Base-by-base conservation (phyloP, 2,329 filamentous ascomycete genomes). In the Orbilia ellipsospora region DNA sequence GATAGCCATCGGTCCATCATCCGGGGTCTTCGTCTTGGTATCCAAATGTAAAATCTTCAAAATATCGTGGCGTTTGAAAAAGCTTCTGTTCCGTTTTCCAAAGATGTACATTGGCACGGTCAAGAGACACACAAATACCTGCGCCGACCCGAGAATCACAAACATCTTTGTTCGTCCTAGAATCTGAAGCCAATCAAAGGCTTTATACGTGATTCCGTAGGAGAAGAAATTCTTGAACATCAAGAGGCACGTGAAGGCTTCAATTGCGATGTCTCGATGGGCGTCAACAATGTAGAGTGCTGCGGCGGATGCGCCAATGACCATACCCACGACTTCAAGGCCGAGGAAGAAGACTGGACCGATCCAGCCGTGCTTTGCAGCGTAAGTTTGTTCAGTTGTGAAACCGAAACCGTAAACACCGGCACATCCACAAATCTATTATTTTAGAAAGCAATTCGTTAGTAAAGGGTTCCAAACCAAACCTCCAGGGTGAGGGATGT, bases 151-250 rank as follows among this genome's bases (percentile, higher is more conserved):
- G 55, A 97, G 87, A 18, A 88, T 86, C 64, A 91, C 86, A 82
- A 97, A 94, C 0, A 87, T 84, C 55, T 86, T 85, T 73, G 88
- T 87, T n/a, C 90, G 88, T 1, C 88, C 88, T 7, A 81, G 81
- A 0, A 83, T 78, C 8, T 90, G 85, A 26, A 97, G 85, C 94
- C 94, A 97, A 69, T 93, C 86, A 80, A 92, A 96, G 0, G 92
- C 93, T 78, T 88, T 90, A 81, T 90, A 96, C 0, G 94, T 96
- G 67, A 97, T 84, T 5, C 89, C 88, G 80, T 96, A 97, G 77
- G 90, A 92, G 84, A 97, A 96, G 77, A 97, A 87, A 82, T 97
- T 97, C 83, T 97, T 97, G 86, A 97, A 97, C 64, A 97, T 90
- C 78, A 97, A 87, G 81, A 95, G 88, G 82, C 92, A 92, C 0